Evolutionary conservation across 108 stramenopile species (phyloP), one percentile per base, ranked within the genome.

Genomic region (Aureococcus anophagefferens): DNA sequence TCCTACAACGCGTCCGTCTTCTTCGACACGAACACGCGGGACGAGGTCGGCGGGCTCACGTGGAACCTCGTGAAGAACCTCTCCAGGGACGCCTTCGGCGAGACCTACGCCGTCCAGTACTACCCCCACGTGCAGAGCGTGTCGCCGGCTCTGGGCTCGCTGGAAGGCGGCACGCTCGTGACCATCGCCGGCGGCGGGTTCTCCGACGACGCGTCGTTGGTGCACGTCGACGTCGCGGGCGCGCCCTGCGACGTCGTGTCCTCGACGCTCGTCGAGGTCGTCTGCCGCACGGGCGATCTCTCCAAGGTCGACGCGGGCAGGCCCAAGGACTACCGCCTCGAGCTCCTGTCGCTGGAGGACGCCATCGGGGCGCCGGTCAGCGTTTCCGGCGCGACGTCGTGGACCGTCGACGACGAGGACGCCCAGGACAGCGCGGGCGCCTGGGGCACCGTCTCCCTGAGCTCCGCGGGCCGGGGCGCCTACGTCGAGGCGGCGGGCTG

Each of bases 151-250:
- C 5, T 35, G 18, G 70, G 70, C 31, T 71, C 70, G 25, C 62
- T 63, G 17, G 44, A 34, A 7, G 70, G 70, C 34, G 70, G 70
- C 30, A 71, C 70, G 0, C 30, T 71, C 30, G 9, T 71, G 18
- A 71, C 70, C 5, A 71, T 71, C 36, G 28, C 33, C 5, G 70
- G 70, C n/a, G 70, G 70, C 33, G 69, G 46, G 5, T 70, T 70
- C 36, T 25, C 18, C 51, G 46, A 46, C 45, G 69, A 70, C 46
- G 51, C 51, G 33, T 1, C 51, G 51, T 7, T 14, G 25, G 35
- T 63, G 62, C 14, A 9, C 33, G 70, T 71, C 36, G 4, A 28
- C 25, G 63, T 71, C 31, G 70, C 34, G 21, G 70, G 70, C 46
- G 15, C 16, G 18, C n/a, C 17, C n/a, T 69, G 68, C 68, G 45